phyloP scores from a whole-genome alignment of 2,329 filamentous ascomycete species.

The Alternaria triticimaculans region DNA sequence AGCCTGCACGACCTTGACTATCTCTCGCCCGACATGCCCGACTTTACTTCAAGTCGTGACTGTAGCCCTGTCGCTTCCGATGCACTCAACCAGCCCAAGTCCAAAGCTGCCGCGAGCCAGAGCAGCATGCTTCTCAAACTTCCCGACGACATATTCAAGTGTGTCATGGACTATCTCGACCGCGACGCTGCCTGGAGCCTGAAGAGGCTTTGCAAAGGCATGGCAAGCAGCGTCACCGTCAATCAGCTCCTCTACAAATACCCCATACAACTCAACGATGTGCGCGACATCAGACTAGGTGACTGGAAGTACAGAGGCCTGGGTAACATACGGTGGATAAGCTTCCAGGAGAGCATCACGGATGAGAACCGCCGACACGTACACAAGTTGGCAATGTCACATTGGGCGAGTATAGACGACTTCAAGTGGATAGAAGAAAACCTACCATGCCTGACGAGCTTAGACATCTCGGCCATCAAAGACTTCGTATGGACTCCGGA shows the following conservation, averaged over 20 bases:
- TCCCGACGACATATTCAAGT: constrained; percentile 47
- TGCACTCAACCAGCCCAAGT: constrained; percentile 22
- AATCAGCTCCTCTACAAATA: constrained; percentile 43
- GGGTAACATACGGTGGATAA: constrained; percentile 38
- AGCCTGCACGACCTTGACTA: constrained; percentile 30
- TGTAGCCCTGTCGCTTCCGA: constrained; percentile 32
- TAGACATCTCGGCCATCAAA: constrained; percentile 47
- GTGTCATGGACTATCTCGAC: constrained; percentile 45
- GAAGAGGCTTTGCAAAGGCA: constrained; percentile 42
- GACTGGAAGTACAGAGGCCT: constrained; percentile 44
- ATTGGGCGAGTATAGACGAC: constrained; percentile 46
- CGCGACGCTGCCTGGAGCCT: constrained; percentile 42
- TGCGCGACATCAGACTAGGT: constrained; percentile 38
- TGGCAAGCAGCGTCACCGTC: constrained; percentile 38
- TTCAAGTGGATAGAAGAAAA: constrained; percentile 48
- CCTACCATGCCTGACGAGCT: constrained; percentile 39
- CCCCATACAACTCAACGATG: constrained; percentile 40
- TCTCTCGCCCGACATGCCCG: constrained; percentile 23
- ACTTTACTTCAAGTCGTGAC: constrained; percentile 29
- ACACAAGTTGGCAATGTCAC: constrained; percentile 45
- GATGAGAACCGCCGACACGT: constrained; percentile 41
- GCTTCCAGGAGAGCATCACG: constrained; percentile 42
- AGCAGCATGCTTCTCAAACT: constrained; percentile 40
- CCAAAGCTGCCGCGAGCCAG: constrained; percentile 18
- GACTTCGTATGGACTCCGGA: constrained; percentile 48